Percentiles rank a stretch among this genome's conserved stretches.
These are phyloP conservation scores for Terana coerulea DNA, from an alignment of 768 basidiomycete genomes.

Conservation along the genomic window DNA sequence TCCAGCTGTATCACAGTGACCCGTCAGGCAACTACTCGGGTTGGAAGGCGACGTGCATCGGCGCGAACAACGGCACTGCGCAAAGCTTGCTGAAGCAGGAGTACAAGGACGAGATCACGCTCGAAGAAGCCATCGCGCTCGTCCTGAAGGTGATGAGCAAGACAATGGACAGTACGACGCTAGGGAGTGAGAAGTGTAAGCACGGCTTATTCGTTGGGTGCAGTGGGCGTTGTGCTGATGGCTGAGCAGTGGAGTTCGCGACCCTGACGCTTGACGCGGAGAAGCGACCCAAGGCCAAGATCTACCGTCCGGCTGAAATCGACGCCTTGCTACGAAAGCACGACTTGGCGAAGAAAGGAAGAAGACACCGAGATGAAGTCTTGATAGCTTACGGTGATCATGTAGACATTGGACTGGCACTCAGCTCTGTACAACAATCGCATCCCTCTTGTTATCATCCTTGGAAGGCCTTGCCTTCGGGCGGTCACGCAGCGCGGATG, in stretches of 20 bases:
- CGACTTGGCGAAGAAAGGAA: slow-evolving; percentile 83
- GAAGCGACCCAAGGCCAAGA: slow-evolving; percentile 84
- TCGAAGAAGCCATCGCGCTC: slow-evolving; percentile 91
- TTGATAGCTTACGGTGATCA: background rate
- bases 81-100: slow-evolving; percentile 96
- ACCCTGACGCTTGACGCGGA: slow-evolving; percentile 81
- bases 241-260: slow-evolving; percentile 83
- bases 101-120: slow-evolving; percentile 90
- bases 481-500: background rate
- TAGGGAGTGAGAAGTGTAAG: slow-evolving; percentile 95
- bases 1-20: slow-evolving; percentile 98
- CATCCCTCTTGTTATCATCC: background rate
- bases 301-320: slow-evolving; percentile 85
- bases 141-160: slow-evolving; percentile 97
- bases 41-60: slow-evolving; percentile 98
- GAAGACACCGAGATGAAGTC: slow-evolving; percentile 79
- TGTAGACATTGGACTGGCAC: no score
- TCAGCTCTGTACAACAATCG: background rate
- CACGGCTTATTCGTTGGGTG: background rate
- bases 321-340: slow-evolving; percentile 77
- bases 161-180: slow-evolving; percentile 98
- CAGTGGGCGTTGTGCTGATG: slow-evolving; percentile 4
- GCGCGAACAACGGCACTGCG: slow-evolving; percentile 96
- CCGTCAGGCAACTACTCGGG: slow-evolving; percentile 98
- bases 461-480: background rate